Evolutionary conservation across 805 yeast genomes (phyloP).

Genomic region (Candida insectorum): DNA sequence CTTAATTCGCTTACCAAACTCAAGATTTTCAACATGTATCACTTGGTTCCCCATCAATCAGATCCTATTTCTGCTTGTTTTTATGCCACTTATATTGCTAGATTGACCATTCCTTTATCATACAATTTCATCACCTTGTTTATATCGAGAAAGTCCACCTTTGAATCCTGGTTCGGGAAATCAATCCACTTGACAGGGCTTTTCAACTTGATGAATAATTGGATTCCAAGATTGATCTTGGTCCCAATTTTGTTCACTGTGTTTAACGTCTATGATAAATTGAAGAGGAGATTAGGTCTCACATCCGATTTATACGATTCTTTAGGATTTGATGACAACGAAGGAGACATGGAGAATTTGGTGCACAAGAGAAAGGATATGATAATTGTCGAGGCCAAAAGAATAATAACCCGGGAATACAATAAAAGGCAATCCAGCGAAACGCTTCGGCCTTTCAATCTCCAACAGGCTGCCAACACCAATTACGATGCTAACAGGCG

Average conservation of each 20-base stretch:
- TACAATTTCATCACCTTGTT: constrained; percentile 74
- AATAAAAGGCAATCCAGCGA: constrained; percentile 18
- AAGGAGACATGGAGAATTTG: constrained; percentile 14
- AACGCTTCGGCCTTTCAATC: constrained; percentile 26
- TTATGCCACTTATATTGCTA: constrained; percentile 75
- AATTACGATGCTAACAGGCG: constrained; percentile 27
- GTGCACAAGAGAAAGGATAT: constrained; percentile 29
- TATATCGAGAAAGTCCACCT: constrained; percentile 47
- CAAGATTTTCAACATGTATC: constrained; percentile 72
- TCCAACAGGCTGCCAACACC: constrained; percentile 12
- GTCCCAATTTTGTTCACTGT: constrained; percentile 65
- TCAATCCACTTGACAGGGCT: constrained; percentile 73
- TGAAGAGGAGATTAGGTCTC: constrained; percentile 42
- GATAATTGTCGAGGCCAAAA: constrained; percentile 39
- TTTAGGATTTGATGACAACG: constrained; percentile 37
- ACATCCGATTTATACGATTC: constrained; percentile 34
- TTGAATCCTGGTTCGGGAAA: constrained; percentile 72
- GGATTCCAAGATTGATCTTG: constrained; percentile 71
- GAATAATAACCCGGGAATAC: constrained; percentile 35
- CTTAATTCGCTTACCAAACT: constrained; percentile 63
- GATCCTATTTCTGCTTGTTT: constrained; percentile 75
- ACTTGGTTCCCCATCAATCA: constrained; percentile 65
- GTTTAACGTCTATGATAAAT: constrained; percentile 64
- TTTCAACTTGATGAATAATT: constrained; percentile 66
- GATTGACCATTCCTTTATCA: constrained; percentile 77